phyloP scores from a whole-genome alignment of 2,329 filamentous ascomycete species.

The Fusarium pseudograminearum region DNA sequence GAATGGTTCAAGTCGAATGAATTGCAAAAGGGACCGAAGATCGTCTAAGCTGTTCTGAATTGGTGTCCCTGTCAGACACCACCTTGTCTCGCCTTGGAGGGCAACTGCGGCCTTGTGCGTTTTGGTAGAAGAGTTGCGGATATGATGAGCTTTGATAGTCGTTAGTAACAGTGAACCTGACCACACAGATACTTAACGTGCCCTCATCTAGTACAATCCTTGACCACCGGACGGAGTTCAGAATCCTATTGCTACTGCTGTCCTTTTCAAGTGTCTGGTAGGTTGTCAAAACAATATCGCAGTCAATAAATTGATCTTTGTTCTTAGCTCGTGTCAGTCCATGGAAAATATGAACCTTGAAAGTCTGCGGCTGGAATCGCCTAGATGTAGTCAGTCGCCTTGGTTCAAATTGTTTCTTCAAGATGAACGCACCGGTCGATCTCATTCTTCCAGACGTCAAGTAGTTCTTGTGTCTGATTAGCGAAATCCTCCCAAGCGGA shows the following conservation, averaged over 20 bases:
- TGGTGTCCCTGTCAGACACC: background rate
- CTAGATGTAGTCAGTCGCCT: too few relatives aligned
- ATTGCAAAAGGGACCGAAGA: background rate
- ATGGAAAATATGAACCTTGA: background rate
- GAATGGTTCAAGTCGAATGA: background rate
- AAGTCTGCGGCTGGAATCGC: background rate
- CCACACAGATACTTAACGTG: rapidly evolving
- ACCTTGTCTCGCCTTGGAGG: background rate
- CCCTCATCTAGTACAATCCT: background rate
- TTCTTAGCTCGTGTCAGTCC: background rate
- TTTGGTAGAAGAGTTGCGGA: background rate
- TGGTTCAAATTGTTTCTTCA: too few relatives aligned
- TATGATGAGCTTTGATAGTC: background rate
- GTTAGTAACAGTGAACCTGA: rapidly evolving
- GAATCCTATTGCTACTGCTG: rapidly evolving
- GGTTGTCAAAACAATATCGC: background rate
- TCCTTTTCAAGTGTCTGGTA: background rate
- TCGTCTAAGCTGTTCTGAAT: background rate
- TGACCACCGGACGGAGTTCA: rapidly evolving
- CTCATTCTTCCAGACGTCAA: background rate
- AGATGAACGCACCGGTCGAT: background rate
- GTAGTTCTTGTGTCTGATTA: rapidly evolving
- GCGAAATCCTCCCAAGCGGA: too few relatives aligned
- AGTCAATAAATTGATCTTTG: rapidly evolving
- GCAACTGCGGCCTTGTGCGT: rapidly evolving